These are phyloP conservation scores for Pleurotus sapidus DNA, from an alignment of 768 basidiomycete species.

Conservation along the genomic window DNA sequence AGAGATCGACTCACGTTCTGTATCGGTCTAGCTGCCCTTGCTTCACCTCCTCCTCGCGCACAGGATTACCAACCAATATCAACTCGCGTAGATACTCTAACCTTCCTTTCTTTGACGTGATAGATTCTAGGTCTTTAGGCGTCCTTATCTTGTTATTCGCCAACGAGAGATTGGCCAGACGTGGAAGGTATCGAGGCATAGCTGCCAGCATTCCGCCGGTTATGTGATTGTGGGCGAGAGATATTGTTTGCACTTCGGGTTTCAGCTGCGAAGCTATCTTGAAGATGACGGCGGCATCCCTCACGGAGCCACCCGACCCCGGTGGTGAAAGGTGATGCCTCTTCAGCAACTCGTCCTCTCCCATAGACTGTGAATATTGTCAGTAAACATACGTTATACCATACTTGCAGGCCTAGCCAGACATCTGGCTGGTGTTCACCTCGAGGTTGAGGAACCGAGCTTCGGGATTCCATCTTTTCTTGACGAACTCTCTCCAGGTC, in stretches of 20 bases:
- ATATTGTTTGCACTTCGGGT: constrained; percentile 78
- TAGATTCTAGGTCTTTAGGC: constrained; percentile 68
- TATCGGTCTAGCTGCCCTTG: constrained; percentile 61
- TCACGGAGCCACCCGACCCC: constrained; percentile 58
- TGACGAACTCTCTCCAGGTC: constrained; percentile 74
- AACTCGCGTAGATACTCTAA: constrained; percentile 67
- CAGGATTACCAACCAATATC: constrained; percentile 72
- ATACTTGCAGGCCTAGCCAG: constrained; percentile 2
- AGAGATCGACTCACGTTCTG: constrained; percentile 48
- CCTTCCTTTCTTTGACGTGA: constrained; percentile 58
- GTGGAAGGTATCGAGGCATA: constrained; percentile 74
- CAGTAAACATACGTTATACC: not conserved
- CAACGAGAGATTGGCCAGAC: constrained; percentile 74
- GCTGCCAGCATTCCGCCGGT: constrained; percentile 55
- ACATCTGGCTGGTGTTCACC: constrained; percentile 41
- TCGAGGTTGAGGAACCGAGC: constrained; percentile 76
- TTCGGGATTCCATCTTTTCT: constrained; percentile 69
- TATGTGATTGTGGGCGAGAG: constrained; percentile 73
- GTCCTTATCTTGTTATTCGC: constrained; percentile 72
- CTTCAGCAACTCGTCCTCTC: constrained; percentile 72
- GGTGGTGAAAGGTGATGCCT: constrained; percentile 71
- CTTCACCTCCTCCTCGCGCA: constrained; percentile 59
- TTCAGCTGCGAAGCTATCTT: constrained; percentile 79
- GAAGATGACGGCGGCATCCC: constrained; percentile 82
- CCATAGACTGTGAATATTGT: constrained; percentile 56